phyloP scores from a whole-genome alignment of 345 rosid genomes.

The Eucalyptus rudis region DNA sequence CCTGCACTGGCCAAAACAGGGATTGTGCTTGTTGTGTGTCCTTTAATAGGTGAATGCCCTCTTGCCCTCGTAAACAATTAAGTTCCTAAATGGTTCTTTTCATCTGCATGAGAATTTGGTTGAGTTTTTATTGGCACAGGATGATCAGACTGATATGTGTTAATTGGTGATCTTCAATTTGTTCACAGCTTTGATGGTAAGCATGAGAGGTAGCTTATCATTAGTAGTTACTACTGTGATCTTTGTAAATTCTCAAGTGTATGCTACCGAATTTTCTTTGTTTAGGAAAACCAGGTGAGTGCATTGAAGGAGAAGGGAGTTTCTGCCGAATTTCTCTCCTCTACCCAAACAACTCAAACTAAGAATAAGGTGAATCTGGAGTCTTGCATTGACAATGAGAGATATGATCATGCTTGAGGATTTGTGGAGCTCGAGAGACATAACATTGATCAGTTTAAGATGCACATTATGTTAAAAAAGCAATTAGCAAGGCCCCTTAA shows the following conservation, averaged over 20 bases:
- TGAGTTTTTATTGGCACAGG: conserved; percentile 1
- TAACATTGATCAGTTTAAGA: background rate
- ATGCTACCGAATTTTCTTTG: background rate
- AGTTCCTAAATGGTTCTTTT: background rate
- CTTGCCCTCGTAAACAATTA: background rate
- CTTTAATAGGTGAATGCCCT: conserved; percentile 57
- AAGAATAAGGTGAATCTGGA: conserved; percentile 35
- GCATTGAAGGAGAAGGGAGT: conserved; percentile 85
- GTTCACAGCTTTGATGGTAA: conserved; percentile 82
- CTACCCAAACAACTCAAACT: conserved; percentile 52
- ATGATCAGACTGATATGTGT: background rate
- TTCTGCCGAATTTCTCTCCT: conserved; percentile 86
- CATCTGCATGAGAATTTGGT: background rate
- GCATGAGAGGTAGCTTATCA: background rate
- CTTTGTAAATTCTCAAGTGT: background rate
- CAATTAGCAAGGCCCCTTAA: background rate
- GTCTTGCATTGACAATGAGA: background rate
- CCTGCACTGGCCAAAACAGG: conserved; percentile 85
- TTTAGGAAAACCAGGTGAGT: conserved; percentile 85
- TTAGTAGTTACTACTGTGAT: background rate
- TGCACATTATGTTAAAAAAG: background rate
- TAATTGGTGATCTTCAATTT: conserved; percentile 4
- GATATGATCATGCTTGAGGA: background rate
- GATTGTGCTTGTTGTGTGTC: conserved; percentile 89
- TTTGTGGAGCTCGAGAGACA: background rate